Conservation (phyloP, 306 rosid species). For the Senna tora region DNA sequence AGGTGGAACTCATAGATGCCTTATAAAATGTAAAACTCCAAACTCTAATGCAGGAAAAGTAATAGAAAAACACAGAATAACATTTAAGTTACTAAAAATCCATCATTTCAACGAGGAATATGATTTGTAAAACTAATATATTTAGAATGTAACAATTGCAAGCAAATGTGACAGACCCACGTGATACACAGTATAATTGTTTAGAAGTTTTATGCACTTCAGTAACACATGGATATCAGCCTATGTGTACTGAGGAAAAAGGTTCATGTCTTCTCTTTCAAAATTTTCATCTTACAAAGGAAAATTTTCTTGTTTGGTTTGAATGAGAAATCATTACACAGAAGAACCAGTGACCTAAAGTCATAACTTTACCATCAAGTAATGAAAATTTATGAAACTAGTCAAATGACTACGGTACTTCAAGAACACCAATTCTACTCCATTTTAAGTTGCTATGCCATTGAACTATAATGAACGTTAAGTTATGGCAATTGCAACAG, state of each 20-base stretch:
- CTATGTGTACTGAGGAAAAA: too few relatives aligned
- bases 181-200: not conserved
- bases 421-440: conserved; percentile 19
- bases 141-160: not conserved
- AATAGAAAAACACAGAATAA: too few relatives aligned
- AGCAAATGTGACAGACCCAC: not conserved
- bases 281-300: not conserved
- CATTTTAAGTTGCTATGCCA: conserved; percentile 18
- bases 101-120: not conserved
- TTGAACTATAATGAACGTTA: conserved; percentile 21
- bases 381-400: conserved; percentile 25
- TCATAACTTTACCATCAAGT: conserved; percentile 9
- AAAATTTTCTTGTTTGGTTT: not conserved
- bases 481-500: conserved; percentile 31
- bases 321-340: not conserved
- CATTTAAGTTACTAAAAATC: not conserved
- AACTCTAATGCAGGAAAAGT: too few relatives aligned
- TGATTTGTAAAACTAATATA: too few relatives aligned
- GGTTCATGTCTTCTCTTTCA: not conserved
- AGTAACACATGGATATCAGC: too few relatives aligned
- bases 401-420: not conserved
- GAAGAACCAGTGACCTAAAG: not conserved
- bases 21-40: too few relatives aligned
- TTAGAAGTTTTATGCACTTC: not conserved
- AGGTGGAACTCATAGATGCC: too few relatives aligned